Evolutionary conservation across 2,329 filamentous ascomycete species (phyloP), one percentile per base, ranked within the genome.

Genomic region (Chalaropsis thielavioides): DNA sequence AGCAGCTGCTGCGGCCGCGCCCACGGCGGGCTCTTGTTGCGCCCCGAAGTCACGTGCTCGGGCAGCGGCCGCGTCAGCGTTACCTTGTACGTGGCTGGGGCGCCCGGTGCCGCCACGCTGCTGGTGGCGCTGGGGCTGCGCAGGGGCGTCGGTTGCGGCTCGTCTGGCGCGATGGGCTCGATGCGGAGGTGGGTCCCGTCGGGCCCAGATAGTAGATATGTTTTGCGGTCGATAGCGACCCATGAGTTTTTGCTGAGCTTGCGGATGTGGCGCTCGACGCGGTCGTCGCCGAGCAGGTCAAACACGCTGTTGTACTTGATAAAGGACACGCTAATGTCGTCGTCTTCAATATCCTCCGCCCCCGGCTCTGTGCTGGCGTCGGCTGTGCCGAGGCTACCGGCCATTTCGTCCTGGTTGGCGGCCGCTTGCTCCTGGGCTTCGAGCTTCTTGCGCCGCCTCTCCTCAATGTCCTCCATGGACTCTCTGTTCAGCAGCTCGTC

Each of bases 231-330:
- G 43, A 92, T 81, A 69, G 87, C 84, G 1, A 97, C 90, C 94
- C 94, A 99, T 0, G 90, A 81, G 72, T 89, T 78, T 15, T 79
- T 79, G 72, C 90, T 96, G 22, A 95, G 78, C 17, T 81, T 78
- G 56, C 90, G 84, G 67, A 97, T 91, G 71, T 92, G 87, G 56
- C 80, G 80, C 71, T 97, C 92, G 35, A 83, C 84, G 2, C 85
- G 87, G 0, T 85, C 87, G 72, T 97, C 92, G 56, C 86, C 81
- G 43, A 99, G 87, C 15, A 99, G 81, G 71, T 97, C 94, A 69
- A 91, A 86, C n/a, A 99, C 85, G 1, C 88, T 92, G 66, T 89
- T 88, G 73, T 97, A 99, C 70, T 96, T 90, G 7, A 89, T 92
- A 71, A 97, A 95, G 0, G 83, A 87, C 38, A 96, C 77, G 22